A percentile compares a stretch with the other conserved stretches of the same genome.
phyloP scores from a whole-genome alignment of 2,329 filamentous ascomycete genomes.

The Arthrobotrys conoides region DNA sequence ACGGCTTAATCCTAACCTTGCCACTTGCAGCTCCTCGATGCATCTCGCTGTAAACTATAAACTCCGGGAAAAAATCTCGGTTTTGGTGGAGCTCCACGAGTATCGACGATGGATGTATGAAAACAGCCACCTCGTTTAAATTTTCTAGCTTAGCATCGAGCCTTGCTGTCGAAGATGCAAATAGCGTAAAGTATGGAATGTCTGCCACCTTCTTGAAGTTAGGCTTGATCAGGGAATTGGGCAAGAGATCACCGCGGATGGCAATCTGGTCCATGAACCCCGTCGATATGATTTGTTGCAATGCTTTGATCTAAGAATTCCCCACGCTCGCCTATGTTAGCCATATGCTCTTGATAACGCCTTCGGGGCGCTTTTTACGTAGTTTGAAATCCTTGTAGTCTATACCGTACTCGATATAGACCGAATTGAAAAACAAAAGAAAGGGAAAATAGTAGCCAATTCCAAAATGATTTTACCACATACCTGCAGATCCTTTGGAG shows the following conservation, averaged over 20 bases:
- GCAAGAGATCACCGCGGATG: conserved; percentile 88
- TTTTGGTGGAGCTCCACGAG: conserved; percentile 76
- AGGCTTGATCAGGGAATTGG: conserved; percentile 74
- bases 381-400: conserved; percentile 15
- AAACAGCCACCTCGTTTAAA: conserved; percentile 78
- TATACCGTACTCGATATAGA: conserved; percentile 46
- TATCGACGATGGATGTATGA: conserved; percentile 86
- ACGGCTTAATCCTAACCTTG: conserved; percentile 87
- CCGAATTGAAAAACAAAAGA: conserved; percentile 1
- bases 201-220: conserved; percentile 74
- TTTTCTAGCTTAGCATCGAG: conserved; percentile 68
- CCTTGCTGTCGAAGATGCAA: conserved; percentile 74
- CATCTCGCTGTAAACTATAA: conserved; percentile 88
- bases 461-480: conserved; percentile 22
- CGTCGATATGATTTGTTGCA: conserved; percentile 91
- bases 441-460: neutral
- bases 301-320: conserved; percentile 72
- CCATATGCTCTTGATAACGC: conserved; percentile 22
- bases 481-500: conserved; percentile 75
- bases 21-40: conserved; percentile 76
- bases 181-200: conserved; percentile 89
- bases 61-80: conserved; percentile 82
- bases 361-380: conserved; percentile 19
- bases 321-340: conserved; percentile 48
- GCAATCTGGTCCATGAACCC: conserved; percentile 96